Evolutionary conservation across 495 filamentous ascomycete species (phyloP), one percentile per base, ranked within the genome.

Genomic region (Alectoria sarmentosa): DNA sequence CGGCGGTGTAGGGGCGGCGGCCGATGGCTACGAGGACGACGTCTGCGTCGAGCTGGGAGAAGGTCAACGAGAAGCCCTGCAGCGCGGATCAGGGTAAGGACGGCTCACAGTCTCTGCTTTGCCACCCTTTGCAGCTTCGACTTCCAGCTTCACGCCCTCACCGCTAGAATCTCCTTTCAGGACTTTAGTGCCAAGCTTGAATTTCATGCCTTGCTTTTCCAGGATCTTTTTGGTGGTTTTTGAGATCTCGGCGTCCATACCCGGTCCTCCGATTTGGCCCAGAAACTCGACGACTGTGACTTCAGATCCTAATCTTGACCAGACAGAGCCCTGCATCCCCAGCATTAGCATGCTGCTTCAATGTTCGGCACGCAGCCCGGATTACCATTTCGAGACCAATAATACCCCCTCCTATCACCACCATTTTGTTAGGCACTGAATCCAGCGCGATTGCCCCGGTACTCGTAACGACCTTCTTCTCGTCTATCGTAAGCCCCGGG

Each of bases 201-300:
- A 98, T 76, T 93, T 95, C 76, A 98, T 93, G 61, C 94, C 95
- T 78, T 98, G 94, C 83, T 97, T 98, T 71, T 83, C 83, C 61
- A 98, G 86, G 69, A 94, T 88, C 84, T 96, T 96, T 76, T 96
- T 94, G 56, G 90, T 83, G 69, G 83, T 80, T 83, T 98, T 98
- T 70, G 91, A 83, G 72, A 98, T 90, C 76, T 98, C 95, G 58
- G 84, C 77, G 69, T 98, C 94, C 94, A 98, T 98, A 65, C 94
- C 94, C 62, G 94, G 94, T 49, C 94, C 94, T 76, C 94, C 94
- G 71, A 98, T 98, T 79, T 96, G 91, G 69, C 88, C 86, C 49
- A 98, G 80, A 79, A 93, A 98, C 77, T 98, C 94, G 48, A 98
- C 92, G 48, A 98, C 91, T 64, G 94, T 98, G 59, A 98, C 94